Conservation (phyloP, 768 basidiomycete species). For the Coprinopsis cinerea region DNA sequence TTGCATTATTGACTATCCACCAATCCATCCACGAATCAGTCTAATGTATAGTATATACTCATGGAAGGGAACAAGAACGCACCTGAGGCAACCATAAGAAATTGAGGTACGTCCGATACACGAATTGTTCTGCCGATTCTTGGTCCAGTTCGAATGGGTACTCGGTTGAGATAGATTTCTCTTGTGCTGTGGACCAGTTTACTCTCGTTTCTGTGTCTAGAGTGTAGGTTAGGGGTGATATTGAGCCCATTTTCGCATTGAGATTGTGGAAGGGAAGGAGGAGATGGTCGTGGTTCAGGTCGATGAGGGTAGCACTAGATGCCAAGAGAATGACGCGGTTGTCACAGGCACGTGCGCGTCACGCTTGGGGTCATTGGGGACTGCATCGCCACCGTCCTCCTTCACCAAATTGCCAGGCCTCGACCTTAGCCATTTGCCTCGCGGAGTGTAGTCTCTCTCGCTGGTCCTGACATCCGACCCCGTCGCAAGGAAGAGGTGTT, state of each 20-base stretch:
- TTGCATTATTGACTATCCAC: conserved; percentile 63
- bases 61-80: conserved; percentile 10
- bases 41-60: neutral
- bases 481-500: too few relatives aligned
- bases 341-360: too few relatives aligned
- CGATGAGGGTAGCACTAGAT: too few relatives aligned
- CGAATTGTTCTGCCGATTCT: conserved; percentile 51
- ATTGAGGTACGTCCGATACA: conserved; percentile 63
- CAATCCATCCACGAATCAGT: neutral
- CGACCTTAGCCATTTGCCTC: too few relatives aligned
- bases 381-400: too few relatives aligned
- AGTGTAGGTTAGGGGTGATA: conserved; percentile 2
- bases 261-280: too few relatives aligned
- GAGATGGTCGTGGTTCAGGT: too few relatives aligned
- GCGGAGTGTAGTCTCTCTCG: too few relatives aligned
- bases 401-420: too few relatives aligned
- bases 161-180: conserved; percentile 49
- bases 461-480: too few relatives aligned
- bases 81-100: conserved; percentile 79
- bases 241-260: neutral
- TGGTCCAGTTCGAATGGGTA: conserved; percentile 45
- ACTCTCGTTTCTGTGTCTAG: neutral
- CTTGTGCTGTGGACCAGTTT: conserved; percentile 54
- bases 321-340: too few relatives aligned
- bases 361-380: too few relatives aligned